phyloP scores from a whole-genome alignment of 2,329 filamentous ascomycete species.

The Leptographium flavum region DNA sequence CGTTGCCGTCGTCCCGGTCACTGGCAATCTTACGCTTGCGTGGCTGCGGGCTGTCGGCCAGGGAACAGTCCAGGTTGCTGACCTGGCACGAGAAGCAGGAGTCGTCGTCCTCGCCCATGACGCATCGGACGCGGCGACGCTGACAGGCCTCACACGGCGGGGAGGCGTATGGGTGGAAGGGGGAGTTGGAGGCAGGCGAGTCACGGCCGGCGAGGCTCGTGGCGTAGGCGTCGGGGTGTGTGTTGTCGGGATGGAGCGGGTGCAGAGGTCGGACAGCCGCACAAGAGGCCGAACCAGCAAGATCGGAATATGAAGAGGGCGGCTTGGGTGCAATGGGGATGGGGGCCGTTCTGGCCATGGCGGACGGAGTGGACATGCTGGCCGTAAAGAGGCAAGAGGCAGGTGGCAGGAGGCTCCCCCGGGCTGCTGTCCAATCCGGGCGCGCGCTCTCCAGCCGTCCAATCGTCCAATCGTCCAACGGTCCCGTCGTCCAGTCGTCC shows the following conservation, averaged over 20 bases:
- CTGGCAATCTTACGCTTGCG: slow-evolving; percentile 67
- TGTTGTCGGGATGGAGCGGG: slow-evolving; percentile 30
- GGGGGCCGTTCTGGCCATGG: slow-evolving; percentile 46
- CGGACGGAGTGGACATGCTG: slow-evolving; percentile 38
- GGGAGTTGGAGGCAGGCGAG: slow-evolving; percentile 35
- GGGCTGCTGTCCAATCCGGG: too few relatives aligned
- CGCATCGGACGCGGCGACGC: slow-evolving; percentile 60
- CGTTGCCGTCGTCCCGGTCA: slow-evolving; percentile 43
- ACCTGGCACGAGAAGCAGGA: slow-evolving; percentile 65
- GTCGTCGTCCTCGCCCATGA: slow-evolving; percentile 59
- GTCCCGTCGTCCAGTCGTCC: too few relatives aligned
- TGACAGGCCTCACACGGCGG: slow-evolving; percentile 61
- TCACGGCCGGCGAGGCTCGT: slow-evolving; percentile 37
- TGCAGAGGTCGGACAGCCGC: slow-evolving; percentile 14
- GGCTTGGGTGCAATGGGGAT: slow-evolving; percentile 53
- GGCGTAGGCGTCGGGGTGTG: slow-evolving; percentile 33
- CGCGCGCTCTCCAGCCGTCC: too few relatives aligned
- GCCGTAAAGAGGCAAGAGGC: too few relatives aligned
- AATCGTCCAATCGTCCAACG: too few relatives aligned
- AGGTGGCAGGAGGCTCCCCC: not conserved
- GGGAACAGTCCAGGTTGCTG: slow-evolving; percentile 65
- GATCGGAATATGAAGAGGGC: slow-evolving; percentile 22
- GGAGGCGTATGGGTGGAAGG: slow-evolving; percentile 26
- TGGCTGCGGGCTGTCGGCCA: slow-evolving; percentile 60
- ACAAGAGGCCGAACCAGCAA: slow-evolving; percentile 5